phyloP scores from a whole-genome alignment of 345 rosid genomes.

The Erucastrum elatum region DNA sequence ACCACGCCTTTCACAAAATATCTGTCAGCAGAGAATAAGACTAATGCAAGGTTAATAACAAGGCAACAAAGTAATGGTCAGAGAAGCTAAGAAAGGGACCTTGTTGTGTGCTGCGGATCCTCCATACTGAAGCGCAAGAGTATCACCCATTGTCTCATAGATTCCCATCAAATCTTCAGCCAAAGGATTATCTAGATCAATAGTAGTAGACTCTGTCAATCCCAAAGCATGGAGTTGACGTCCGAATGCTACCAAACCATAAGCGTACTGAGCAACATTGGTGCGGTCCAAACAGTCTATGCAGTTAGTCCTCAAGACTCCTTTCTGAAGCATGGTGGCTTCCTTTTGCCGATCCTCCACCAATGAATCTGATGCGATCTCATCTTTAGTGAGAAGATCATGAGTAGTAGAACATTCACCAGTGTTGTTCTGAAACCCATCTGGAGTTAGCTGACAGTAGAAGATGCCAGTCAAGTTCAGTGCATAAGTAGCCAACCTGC shows the following conservation, averaged over 20 bases:
- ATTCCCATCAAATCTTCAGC: slow-evolving; percentile 74
- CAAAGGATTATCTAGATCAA: slow-evolving; percentile 70
- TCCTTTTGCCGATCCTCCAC: slow-evolving; percentile 38
- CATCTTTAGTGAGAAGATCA: slow-evolving; percentile 34
- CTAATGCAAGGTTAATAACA: background rate
- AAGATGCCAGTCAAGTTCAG: slow-evolving; percentile 80
- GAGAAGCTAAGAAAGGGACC: slow-evolving; percentile 43
- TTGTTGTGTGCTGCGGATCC: slow-evolving; percentile 98
- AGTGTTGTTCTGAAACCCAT: slow-evolving; percentile 41
- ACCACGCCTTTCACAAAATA: slow-evolving; percentile 93
- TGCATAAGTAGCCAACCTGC: slow-evolving; percentile 67
- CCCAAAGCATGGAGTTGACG: slow-evolving; percentile 75
- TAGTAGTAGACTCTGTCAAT: slow-evolving; percentile 44
- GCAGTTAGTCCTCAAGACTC: slow-evolving; percentile 92
- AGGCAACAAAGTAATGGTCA: slow-evolving; percentile 1
- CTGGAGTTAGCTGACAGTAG: slow-evolving; percentile 57
- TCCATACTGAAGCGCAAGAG: slow-evolving; percentile 92
- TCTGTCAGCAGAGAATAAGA: slow-evolving; percentile 50
- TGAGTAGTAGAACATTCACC: slow-evolving; percentile 31
- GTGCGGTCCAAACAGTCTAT: slow-evolving; percentile 98
- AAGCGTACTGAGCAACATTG: slow-evolving; percentile 92
- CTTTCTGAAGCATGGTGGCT: slow-evolving; percentile 63
- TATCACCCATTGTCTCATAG: slow-evolving; percentile 95
- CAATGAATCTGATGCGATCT: slow-evolving; percentile 35
- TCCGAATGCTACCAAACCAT: slow-evolving; percentile 83